Conservation (phyloP, 805 yeast species). For the Yarrowia sp. region DNA sequence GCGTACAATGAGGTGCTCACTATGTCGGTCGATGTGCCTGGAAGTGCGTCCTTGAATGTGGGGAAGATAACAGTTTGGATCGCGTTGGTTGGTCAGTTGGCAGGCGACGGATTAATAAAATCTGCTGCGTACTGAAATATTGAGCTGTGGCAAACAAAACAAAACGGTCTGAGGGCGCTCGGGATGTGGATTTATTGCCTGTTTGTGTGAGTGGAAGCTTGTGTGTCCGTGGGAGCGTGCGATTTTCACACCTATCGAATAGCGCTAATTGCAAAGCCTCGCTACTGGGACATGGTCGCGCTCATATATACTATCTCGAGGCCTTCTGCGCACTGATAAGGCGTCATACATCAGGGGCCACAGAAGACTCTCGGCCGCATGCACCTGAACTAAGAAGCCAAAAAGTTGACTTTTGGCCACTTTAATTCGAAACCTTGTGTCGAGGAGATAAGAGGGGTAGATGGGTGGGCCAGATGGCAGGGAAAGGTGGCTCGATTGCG, state of each 20-base stretch:
- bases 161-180: too few relatives aligned
- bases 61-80: constrained; percentile 35
- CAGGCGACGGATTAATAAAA: not conserved
- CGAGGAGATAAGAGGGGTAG: constrained; percentile 34
- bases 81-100: constrained; percentile 26
- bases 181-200: not conserved
- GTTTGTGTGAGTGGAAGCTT: not conserved
- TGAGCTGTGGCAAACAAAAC: too few relatives aligned
- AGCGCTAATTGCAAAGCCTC: constrained; percentile 23
- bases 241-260: not conserved
- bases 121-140: not conserved
- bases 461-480: constrained; percentile 4
- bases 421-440: constrained; percentile 29
- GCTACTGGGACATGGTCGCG: constrained; percentile 4
- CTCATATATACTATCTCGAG: constrained; percentile 21
- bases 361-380: constrained; percentile 38
- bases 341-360: constrained; percentile 38
- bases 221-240: not conserved
- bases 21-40: constrained; percentile 29
- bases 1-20: constrained; percentile 32
- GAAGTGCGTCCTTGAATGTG: constrained; percentile 12
- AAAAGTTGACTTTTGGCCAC: constrained; percentile 1
- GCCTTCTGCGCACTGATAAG: constrained; percentile 34
- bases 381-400: constrained; percentile 32
- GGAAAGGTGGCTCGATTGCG: not conserved